phyloP scores from a whole-genome alignment of 2,329 filamentous ascomycete genomes.

The Botrytis paeoniae region DNA sequence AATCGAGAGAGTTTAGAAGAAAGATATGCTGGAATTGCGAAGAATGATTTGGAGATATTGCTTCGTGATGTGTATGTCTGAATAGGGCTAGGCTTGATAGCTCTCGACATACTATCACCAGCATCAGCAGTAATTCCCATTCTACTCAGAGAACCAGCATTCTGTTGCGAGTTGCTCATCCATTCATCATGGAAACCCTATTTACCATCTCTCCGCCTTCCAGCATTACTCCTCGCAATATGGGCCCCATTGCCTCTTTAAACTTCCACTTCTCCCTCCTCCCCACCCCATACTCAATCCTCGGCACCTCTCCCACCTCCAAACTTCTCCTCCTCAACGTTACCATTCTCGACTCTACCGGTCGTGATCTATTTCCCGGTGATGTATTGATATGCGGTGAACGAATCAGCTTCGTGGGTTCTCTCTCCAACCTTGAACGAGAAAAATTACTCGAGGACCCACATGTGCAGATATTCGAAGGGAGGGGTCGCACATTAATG shows the following conservation, averaged over 20 bases:
- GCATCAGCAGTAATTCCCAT: neutral
- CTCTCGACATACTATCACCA: neutral
- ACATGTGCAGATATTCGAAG: neutral
- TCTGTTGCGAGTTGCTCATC: neutral
- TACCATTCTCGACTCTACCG: neutral
- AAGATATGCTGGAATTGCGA: neutral
- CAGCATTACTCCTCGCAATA: neutral
- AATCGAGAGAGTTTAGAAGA: neutral
- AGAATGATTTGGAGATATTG: neutral
- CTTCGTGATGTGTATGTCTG: neutral
- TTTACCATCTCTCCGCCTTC: neutral
- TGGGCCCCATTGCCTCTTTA: neutral
- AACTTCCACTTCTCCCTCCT: neutral
- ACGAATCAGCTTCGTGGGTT: neutral
- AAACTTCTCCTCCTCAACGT: neutral
- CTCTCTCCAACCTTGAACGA: neutral
- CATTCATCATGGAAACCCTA: neutral
- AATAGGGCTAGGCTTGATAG: neutral
- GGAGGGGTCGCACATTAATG: slow-evolving; percentile 44
- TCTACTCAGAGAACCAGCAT: neutral
- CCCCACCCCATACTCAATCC: neutral
- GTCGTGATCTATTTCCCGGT: neutral
- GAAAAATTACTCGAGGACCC: neutral
- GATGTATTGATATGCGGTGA: neutral
- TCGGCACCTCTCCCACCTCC: neutral